phyloP scores from a whole-genome alignment of 345 rosid genomes.

The Odontarrhena argentea region DNA sequence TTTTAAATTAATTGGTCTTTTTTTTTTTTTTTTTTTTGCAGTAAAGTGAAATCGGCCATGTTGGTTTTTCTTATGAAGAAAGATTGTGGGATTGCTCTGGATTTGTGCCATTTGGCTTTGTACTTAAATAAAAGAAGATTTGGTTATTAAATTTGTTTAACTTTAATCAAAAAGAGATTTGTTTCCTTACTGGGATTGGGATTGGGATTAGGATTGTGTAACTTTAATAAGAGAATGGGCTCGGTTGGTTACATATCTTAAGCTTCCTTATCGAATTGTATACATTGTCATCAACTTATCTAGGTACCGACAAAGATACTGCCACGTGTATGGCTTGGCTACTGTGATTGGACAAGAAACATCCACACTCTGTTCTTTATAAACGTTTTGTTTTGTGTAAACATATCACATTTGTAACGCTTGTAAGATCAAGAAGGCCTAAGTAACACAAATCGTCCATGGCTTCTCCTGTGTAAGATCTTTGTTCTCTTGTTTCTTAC shows the following conservation, averaged over 20 bases:
- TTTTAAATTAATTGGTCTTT: neutral
- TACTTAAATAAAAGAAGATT: conserved; percentile 11
- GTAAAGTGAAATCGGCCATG: conserved; percentile 8
- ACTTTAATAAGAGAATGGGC: neutral
- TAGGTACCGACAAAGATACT: neutral
- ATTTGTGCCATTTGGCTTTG: neutral
- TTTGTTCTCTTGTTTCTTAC: neutral
- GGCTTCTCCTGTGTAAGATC: conserved; percentile 29
- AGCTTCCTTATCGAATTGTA: neutral
- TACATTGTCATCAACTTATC: neutral
- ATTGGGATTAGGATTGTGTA: neutral
- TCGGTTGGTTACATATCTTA: neutral
- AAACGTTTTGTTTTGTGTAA: neutral
- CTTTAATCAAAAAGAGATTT: conserved; percentile 1
- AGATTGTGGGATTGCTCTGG: conserved; percentile 16
- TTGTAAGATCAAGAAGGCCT: conserved; percentile 2
- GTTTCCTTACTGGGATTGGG: neutral
- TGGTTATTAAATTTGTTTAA: neutral
- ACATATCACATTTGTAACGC: neutral
- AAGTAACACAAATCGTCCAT: conserved; percentile 1
- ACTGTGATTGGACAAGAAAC: neutral
- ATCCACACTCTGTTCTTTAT: neutral
- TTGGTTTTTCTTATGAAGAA: neutral
- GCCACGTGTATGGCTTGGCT: conserved; percentile 7
- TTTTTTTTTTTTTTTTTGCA: conserved; percentile 5